These are phyloP conservation scores for Zygosaccharomyces sapae DNA, from an alignment of 1,139 yeast genomes.

Conservation along the genomic window DNA sequence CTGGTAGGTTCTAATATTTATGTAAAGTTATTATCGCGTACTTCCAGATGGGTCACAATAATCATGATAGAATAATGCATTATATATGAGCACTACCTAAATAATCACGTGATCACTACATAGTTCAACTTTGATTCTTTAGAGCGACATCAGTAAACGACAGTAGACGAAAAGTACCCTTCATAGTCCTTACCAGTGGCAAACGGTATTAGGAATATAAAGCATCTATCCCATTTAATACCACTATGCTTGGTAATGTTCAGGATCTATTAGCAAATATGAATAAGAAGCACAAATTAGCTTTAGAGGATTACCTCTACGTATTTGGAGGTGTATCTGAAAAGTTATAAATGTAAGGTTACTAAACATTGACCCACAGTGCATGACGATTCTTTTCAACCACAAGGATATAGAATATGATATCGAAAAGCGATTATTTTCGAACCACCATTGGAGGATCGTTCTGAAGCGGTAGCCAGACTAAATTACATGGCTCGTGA, in stretches of 20 bases:
- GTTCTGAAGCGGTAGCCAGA: slow-evolving; percentile 52
- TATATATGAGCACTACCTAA: too few relatives aligned
- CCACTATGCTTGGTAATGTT: slow-evolving; percentile 7
- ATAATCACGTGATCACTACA: too few relatives aligned
- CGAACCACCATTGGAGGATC: slow-evolving; percentile 47
- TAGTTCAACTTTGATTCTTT: too few relatives aligned
- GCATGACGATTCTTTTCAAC: slow-evolving; percentile 40
- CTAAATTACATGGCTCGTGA: slow-evolving; percentile 65
- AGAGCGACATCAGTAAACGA: too few relatives aligned
- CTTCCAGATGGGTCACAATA: too few relatives aligned
- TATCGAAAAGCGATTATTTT: slow-evolving; percentile 45
- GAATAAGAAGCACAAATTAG: slow-evolving; percentile 32
- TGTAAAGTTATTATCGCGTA: background rate
- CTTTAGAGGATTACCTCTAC: slow-evolving; percentile 65
- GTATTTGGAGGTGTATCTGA: slow-evolving; percentile 56
- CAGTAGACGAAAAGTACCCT: too few relatives aligned
- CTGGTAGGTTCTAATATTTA: too few relatives aligned
- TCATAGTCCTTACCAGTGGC: too few relatives aligned
- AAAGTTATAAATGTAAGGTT: slow-evolving; percentile 47
- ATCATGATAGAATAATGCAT: too few relatives aligned
- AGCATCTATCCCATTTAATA: background rate
- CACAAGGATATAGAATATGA: slow-evolving; percentile 50
- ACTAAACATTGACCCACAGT: slow-evolving; percentile 47
- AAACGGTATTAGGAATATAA: background rate
- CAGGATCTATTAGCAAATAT: slow-evolving; percentile 24